These are phyloP conservation scores for Eucalyptus virginea DNA, from an alignment of 345 rosid genomes.

Conservation along the genomic window DNA sequence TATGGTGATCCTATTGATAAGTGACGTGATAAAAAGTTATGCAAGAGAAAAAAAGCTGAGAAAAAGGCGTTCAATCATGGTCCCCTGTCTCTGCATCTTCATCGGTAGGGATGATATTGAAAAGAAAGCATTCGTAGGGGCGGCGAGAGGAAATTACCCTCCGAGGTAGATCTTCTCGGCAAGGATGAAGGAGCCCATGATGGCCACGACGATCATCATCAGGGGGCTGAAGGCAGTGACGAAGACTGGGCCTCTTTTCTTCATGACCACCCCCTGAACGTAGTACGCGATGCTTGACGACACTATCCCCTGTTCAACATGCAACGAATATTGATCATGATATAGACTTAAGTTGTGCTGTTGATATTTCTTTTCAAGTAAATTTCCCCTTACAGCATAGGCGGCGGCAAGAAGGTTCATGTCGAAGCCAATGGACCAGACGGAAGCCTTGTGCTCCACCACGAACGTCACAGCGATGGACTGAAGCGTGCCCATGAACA, in stretches of 20 bases:
- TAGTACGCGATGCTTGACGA: constrained; percentile 91
- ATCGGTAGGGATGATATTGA: background rate
- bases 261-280: constrained; percentile 86
- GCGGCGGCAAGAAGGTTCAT: constrained; percentile 96
- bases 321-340: background rate
- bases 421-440: constrained; percentile 72
- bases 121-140: background rate
- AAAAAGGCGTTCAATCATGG: background rate
- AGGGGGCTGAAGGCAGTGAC: constrained; percentile 92
- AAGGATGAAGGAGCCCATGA: constrained; percentile 85
- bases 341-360: background rate
- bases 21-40: background rate
- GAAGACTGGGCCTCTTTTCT: constrained; percentile 79
- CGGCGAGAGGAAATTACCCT: constrained; percentile 30
- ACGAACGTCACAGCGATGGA: constrained; percentile 63
- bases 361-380: background rate
- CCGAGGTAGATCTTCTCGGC: constrained; percentile 77
- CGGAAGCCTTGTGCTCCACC: constrained; percentile 62
- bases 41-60: background rate
- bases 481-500: constrained; percentile 77
- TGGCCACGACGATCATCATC: constrained; percentile 79
- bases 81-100: background rate
- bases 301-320: constrained; percentile 20
- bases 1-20: background rate
- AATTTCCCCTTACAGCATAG: constrained; percentile 41